These are phyloP conservation scores for Blepharisma stoltei DNA, from an alignment of 73 alveolate genomes.

Conservation along the genomic window DNA sequence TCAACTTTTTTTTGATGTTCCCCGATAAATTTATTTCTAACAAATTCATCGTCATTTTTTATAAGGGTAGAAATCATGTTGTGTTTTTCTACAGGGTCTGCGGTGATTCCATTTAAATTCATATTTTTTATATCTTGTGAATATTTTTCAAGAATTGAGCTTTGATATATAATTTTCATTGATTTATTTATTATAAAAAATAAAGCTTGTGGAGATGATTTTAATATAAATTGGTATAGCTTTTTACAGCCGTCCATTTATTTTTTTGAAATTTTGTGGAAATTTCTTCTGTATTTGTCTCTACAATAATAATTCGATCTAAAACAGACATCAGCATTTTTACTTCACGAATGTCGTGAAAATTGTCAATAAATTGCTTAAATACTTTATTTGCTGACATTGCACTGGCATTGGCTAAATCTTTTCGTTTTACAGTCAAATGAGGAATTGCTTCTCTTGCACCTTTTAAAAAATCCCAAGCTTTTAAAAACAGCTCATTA, in stretches of 20 bases:
- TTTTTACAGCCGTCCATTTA: no score
- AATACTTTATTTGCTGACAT: background rate
- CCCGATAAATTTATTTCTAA: background rate
- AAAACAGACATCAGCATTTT: background rate
- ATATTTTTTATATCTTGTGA: no score
- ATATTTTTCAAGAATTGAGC: no score
- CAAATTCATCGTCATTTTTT: no score
- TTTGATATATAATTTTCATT: no score
- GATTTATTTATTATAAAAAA: no score
- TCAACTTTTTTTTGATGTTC: background rate
- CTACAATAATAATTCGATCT: background rate
- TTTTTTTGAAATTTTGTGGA: no score
- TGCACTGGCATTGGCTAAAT: background rate
- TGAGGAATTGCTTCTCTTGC: background rate
- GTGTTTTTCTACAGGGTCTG: no score
- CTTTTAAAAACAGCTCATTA: constrained; percentile 23
- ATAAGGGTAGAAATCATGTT: no score
- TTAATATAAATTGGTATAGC: no score
- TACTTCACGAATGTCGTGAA: background rate
- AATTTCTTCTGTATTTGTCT: background rate
- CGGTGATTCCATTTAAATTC: no score
- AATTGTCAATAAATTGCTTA: background rate
- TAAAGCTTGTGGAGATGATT: no score
- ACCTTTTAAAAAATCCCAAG: background rate
- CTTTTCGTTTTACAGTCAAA: background rate